A percentile compares a stretch with the other conserved stretches of the same genome.
These are phyloP conservation scores for Termitomyces sp. DNA, from an alignment of 768 basidiomycete genomes.

Conservation along the genomic window DNA sequence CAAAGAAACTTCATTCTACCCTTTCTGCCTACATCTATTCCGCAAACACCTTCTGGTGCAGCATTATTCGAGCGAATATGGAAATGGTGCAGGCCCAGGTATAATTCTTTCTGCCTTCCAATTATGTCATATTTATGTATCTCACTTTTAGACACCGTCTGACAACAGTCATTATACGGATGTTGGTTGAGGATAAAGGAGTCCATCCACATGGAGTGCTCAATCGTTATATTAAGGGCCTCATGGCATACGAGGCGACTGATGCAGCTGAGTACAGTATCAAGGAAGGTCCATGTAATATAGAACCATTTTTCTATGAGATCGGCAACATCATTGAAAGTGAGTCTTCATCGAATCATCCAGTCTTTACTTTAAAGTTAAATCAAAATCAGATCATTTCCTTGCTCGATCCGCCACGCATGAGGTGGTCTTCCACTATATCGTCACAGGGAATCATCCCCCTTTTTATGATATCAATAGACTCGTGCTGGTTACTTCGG, in stretches of 20 bases:
- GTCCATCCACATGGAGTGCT: neutral
- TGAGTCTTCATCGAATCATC: neutral
- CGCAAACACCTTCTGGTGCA: neutral
- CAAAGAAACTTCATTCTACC: neutral
- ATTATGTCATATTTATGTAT: neutral
- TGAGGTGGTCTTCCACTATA: constrained; percentile 1
- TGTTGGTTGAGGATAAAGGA: neutral
- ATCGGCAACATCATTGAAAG: neutral
- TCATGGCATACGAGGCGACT: neutral
- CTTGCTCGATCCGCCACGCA: neutral
- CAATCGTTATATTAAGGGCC: neutral
- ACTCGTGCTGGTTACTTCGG: neutral
- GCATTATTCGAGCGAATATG: neutral
- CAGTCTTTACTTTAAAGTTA: neutral
- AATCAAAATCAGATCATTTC: neutral
- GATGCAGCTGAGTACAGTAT: neutral
- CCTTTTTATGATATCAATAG: neutral
- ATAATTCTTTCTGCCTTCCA: neutral
- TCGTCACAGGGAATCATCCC: neutral
- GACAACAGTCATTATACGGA: neutral
- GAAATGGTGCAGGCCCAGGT: constrained; percentile 3
- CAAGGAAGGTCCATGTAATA: neutral
- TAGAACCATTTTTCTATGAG: neutral
- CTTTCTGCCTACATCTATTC: neutral
- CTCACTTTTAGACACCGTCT: neutral